phyloP scores from a whole-genome alignment of 2,329 filamentous ascomycete species.

The Fusarium sp. region DNA sequence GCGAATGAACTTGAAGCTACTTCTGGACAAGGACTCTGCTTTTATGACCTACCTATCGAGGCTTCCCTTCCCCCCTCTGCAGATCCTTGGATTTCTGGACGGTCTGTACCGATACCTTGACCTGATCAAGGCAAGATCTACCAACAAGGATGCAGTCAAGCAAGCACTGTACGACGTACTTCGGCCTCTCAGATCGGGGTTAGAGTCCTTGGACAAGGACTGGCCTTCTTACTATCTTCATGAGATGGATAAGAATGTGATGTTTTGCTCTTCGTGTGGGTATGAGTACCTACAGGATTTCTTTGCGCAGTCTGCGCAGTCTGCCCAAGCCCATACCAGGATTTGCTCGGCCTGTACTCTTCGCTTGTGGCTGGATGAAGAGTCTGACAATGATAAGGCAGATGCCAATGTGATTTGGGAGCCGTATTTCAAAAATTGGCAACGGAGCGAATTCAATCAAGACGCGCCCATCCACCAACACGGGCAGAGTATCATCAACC shows the following conservation, averaged over 20 bases:
- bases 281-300: slow-evolving; percentile 50
- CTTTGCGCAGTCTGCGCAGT: slow-evolving; percentile 27
- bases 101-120: slow-evolving; percentile 49
- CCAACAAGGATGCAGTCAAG: slow-evolving; percentile 15
- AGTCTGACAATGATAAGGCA: slow-evolving; percentile 46
- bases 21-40: slow-evolving; percentile 48
- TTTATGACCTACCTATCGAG: slow-evolving; percentile 47
- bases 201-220: slow-evolving; percentile 40
- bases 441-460: slow-evolving; percentile 42
- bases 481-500: slow-evolving; percentile 34
- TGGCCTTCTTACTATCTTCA: slow-evolving; percentile 41
- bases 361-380: slow-evolving; percentile 45
- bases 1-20: slow-evolving; percentile 44
- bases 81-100: slow-evolving; percentile 49
- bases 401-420: slow-evolving; percentile 33
- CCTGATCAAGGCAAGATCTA: slow-evolving; percentile 1
- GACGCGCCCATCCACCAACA: slow-evolving; percentile 47
- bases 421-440: slow-evolving; percentile 46
- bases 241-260: slow-evolving; percentile 39
- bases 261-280: slow-evolving; percentile 53
- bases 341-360: slow-evolving; percentile 39
- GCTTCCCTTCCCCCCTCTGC: slow-evolving; percentile 47
- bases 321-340: no score
- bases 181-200: slow-evolving; percentile 47
- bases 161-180: slow-evolving; percentile 49